Conservation (phyloP, 208 protist genomes). For the Trichomonas tenax region DNA sequence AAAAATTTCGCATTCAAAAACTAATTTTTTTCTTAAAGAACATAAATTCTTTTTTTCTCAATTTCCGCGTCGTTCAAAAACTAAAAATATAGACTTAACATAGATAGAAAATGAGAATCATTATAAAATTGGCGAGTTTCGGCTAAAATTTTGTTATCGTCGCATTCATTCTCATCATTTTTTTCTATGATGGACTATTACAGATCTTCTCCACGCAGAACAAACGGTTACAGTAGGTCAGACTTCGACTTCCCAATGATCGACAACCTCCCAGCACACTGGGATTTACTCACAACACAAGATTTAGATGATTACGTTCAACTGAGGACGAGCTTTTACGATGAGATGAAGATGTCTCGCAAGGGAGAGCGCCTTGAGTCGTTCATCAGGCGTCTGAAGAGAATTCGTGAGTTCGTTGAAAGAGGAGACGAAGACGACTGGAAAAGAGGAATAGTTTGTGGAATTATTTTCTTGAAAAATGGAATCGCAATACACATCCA, state of each 20-base stretch:
- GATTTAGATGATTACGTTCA: not conserved
- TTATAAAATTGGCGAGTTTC: not conserved
- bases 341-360: not conserved
- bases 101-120: too few species aligned
- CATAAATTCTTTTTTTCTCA: not conserved
- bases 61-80: not conserved
- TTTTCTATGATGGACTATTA: not conserved
- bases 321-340: not conserved
- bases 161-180: not conserved
- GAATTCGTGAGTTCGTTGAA: not conserved
- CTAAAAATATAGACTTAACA: too few species aligned
- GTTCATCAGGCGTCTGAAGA: not conserved
- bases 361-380: not conserved
- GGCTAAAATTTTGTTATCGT: not conserved
- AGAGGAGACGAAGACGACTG: not conserved
- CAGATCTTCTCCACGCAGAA: not conserved
- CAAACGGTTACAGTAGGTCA: not conserved
- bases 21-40: not conserved
- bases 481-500: not conserved
- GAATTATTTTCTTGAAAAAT: not conserved
- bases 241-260: not conserved
- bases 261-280: not conserved
- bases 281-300: not conserved
- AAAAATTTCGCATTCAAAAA: not conserved
- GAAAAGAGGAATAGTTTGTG: not conserved